Evolutionary conservation across 1,284 basidiomycete species (phyloP), one percentile per base, ranked within the genome.

Genomic region (Omphalotus olearius): DNA sequence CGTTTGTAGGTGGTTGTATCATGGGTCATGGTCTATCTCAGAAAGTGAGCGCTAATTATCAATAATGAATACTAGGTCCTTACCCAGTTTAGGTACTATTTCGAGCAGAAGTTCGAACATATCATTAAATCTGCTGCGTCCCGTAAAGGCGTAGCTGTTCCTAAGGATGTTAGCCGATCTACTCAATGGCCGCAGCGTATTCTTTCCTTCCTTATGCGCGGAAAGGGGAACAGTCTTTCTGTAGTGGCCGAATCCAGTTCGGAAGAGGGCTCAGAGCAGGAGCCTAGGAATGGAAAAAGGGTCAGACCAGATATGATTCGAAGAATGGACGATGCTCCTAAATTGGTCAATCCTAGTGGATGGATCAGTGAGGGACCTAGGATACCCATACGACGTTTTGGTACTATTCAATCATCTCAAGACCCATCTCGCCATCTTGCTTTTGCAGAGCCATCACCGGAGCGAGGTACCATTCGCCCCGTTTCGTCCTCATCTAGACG

Each of bases 291-390:
- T n/a, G 52, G 62, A 2, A 64, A 62, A 37, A 75, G 69, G 47
- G 58, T 94, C n/a, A 72, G 79, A 38, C 75, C 86, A 30, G 85
- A 91, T 56, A 95, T 95, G 93, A 94, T 96, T 60, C 82, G 85
- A 38, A 75, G 92, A 36, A 80, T 91, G 68, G 85, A 91, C 51
- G 82, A 81, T 46, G 83, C 83, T 0, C 89, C 91, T 1, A 87
- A 85, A 56, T 75, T 83, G n/a, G 78, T 97, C 41, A 85, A 95
- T 64, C 90, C 90, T 1, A 93, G 85, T 67, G 92, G 88, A 9
- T 81, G 74, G 75, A 74, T 85, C 38, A 79, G 73, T 44, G 76
- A 79, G 56, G 72, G 69, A n/a, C 60, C 65, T 6, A 49, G 52
- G 14, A 52, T 49, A 3, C 61, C 67, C 1, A 47, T 58, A 41